Evolutionary conservation across 2,329 filamentous ascomycete species (phyloP).

Genomic region (Trichoderma afroharzianum): DNA sequence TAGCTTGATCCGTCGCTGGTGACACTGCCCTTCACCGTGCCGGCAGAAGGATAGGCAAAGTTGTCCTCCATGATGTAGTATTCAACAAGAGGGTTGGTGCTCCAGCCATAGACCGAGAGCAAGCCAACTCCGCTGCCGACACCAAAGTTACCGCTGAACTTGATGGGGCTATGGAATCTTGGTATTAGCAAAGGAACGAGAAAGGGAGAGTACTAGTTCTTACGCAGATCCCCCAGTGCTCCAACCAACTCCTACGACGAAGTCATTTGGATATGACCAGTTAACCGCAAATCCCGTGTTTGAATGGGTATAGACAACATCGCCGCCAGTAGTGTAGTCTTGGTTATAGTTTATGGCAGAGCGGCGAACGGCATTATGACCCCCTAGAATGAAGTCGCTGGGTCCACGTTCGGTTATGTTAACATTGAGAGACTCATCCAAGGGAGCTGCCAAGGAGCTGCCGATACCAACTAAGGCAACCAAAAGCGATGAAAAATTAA

Average conservation of each 20-base stretch:
- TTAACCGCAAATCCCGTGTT: conserved; percentile 18
- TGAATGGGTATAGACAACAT: conserved; percentile 17
- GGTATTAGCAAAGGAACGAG: not conserved
- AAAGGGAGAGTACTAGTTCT: not conserved
- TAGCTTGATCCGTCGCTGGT: conserved; percentile 37
- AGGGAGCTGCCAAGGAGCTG: not conserved
- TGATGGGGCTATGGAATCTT: not conserved
- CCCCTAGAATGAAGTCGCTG: conserved; percentile 1
- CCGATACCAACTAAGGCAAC: not conserved
- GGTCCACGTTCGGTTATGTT: conserved; percentile 8
- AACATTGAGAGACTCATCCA: not conserved
- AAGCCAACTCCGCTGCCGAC: conserved; percentile 32
- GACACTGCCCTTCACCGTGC: conserved; percentile 34
- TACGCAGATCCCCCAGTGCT: conserved; percentile 11
- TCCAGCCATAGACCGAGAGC: conserved; percentile 40
- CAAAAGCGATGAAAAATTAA: not conserved
- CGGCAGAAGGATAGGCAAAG: conserved; percentile 34
- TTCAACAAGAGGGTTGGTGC: conserved; percentile 33
- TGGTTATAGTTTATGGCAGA: conserved; percentile 21
- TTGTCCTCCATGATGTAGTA: conserved; percentile 40
- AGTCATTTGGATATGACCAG: conserved; percentile 20
- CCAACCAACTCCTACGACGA: conserved; percentile 22
- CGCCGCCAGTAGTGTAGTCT: conserved; percentile 21
- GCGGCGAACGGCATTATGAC: conserved; percentile 1
- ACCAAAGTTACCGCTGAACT: conserved; percentile 7